Base-by-base conservation (phyloP, 345 rosid genomes). In the Capsella bursapastoris region DNA sequence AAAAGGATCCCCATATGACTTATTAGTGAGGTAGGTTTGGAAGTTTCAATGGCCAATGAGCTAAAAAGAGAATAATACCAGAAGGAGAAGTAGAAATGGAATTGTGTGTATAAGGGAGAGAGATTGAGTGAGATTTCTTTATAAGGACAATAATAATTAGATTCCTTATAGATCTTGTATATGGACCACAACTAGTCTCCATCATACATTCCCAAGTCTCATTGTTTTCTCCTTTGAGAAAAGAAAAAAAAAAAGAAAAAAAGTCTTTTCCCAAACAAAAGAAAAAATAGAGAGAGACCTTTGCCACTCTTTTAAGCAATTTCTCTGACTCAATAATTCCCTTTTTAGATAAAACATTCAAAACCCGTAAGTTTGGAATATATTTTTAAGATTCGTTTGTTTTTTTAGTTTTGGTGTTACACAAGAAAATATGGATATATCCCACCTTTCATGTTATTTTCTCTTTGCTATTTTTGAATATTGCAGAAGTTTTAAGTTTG, bases 221-320 rank as follows among this genome's bases (percentile, higher is more conserved):
- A 27, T 76, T 44, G 43, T 69, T 69, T 62, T 69, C 25, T 22
- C 43, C 68, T 58, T 61, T 68, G 41, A 32, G 53, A 59, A 34
- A 3, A 29, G 5, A 61, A 59, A 34, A 3, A 29, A 34, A 6
- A 32, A 6, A 34, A 34, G 5, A 6, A 34, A 52, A 50, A 38
- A 60, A 41, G 25, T 40, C 8, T 68, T 22, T 62, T 55, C 51
- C 57, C 51, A 32, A 68, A 67, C 41, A 74, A 27, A 47, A 57
- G 41, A 65, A 66, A 45, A 55, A 16, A 38, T 0, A 60, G 49
- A 63, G 49, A 63, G 59, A 44, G 50, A 70, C 75, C 79, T 76
- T 76, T 76, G 79, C 79, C 79, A 62, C 75, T 76, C 70, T 69
- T 62, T 69, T 62, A 76, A 76, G 79, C 79, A 76, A 76, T 64